Percentiles rank a stretch among this genome's conserved stretches.
Conservation (phyloP, 169 alveolate genomes). For the Eimeria sp. region DNA sequence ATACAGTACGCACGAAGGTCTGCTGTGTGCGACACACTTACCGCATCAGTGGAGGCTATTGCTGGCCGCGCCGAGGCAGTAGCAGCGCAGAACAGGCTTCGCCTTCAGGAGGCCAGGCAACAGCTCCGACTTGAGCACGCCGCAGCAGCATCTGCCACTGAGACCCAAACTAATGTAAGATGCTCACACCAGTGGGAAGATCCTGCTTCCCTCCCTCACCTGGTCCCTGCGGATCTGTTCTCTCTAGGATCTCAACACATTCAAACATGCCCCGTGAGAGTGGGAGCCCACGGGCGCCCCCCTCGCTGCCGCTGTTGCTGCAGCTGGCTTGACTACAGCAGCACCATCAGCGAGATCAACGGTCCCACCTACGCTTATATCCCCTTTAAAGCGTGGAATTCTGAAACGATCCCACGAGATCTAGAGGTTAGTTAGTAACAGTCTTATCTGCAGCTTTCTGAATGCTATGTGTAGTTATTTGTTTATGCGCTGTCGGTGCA, state of each 20-base stretch:
- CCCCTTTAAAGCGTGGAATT: not conserved
- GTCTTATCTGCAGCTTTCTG: not conserved
- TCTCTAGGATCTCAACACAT: not conserved
- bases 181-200: not conserved
- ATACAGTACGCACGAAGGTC: slow-evolving; percentile 55
- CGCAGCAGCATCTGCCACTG: slow-evolving; percentile 36
- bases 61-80: slow-evolving; percentile 55
- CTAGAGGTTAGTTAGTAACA: not conserved
- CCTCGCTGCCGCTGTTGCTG: not conserved
- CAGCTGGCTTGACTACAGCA: no score
- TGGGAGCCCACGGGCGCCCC: not conserved
- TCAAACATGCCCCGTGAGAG: not conserved
- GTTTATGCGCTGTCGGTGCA: slow-evolving; percentile 1
- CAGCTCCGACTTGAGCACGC: slow-evolving; percentile 36
- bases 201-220: not conserved
- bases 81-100: slow-evolving; percentile 44
- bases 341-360: no score
- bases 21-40: slow-evolving; percentile 61
- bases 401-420: not conserved
- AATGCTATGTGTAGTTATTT: not conserved
- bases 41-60: slow-evolving; percentile 42
- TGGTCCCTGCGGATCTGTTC: not conserved
- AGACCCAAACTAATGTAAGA: slow-evolving; percentile 46
- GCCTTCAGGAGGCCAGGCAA: slow-evolving; percentile 55
- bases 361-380: not conserved